Evolutionary conservation across 306 rosid genomes (phyloP).

Genomic region (Vachellia pachyceras): DNA sequence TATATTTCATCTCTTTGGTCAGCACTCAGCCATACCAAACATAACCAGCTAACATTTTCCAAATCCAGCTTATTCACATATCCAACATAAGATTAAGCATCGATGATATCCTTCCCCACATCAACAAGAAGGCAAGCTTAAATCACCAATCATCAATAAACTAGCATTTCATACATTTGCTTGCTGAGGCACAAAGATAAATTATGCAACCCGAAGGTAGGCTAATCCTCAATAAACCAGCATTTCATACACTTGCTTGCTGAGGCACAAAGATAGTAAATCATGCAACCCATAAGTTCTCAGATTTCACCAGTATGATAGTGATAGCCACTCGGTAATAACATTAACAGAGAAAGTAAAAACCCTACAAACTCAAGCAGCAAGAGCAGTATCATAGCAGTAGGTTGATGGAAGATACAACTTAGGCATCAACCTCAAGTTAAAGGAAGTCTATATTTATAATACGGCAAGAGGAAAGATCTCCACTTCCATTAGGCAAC

Average conservation of each 20-base stretch:
- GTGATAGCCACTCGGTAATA: constrained; percentile 29
- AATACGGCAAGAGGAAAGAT: background rate
- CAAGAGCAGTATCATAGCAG: constrained; percentile 25
- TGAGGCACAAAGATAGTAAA: background rate
- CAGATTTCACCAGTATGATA: constrained; percentile 21
- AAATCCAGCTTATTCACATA: background rate
- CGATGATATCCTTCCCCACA: background rate
- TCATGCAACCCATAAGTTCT: background rate
- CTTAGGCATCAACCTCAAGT: constrained; percentile 31
- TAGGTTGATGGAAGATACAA: constrained; percentile 19
- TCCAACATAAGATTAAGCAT: background rate
- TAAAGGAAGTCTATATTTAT: constrained; percentile 43
- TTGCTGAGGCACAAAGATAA: background rate
- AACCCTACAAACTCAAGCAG: constrained; percentile 27
- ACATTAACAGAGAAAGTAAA: constrained; percentile 45
- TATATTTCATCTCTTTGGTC: background rate
- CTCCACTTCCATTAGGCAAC: constrained; percentile 36
- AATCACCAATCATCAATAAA: background rate
- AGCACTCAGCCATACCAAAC: background rate
- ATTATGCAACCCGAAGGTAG: background rate
- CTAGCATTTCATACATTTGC: background rate
- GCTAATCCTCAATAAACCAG: background rate
- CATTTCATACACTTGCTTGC: background rate
- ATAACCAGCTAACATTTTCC: background rate
- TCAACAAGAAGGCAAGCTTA: background rate